These are phyloP conservation scores for Reutealis trisperma DNA, from an alignment of 345 rosid genomes.

Conservation along the genomic window DNA sequence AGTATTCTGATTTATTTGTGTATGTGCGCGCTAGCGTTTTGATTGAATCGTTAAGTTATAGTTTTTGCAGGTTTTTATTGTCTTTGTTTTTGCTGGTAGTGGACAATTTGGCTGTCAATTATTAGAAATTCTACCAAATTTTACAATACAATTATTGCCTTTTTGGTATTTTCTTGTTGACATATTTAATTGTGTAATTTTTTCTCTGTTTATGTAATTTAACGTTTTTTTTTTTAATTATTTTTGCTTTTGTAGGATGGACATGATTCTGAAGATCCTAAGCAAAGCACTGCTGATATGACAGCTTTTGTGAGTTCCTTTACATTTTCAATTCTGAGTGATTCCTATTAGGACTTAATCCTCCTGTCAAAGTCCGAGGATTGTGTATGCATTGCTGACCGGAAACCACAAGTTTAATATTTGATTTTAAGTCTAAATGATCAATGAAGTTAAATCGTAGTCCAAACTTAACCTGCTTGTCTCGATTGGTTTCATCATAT, in stretches of 20 bases:
- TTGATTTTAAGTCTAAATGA: not conserved
- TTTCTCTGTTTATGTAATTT: not conserved
- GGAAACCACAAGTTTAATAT: no score
- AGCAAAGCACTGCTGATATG: slow-evolving; percentile 73
- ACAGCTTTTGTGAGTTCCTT: slow-evolving; percentile 59
- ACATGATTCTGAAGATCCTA: slow-evolving; percentile 65
- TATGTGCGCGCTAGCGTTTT: not conserved
- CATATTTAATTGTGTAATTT: not conserved
- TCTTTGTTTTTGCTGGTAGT: not conserved
- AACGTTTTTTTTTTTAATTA: not conserved
- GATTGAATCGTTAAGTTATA: not conserved
- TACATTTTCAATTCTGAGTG: not conserved
- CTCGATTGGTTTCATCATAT: not conserved
- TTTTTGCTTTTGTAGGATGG: slow-evolving; percentile 53
- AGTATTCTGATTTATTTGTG: not conserved
- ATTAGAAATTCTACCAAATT: not conserved
- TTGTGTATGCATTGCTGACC: not conserved
- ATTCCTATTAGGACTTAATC: not conserved
- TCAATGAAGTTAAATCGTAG: not conserved
- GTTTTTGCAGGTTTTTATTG: no score
- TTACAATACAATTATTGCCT: not conserved
- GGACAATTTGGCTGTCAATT: not conserved
- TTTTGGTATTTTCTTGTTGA: no score
- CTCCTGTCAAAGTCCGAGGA: not conserved
- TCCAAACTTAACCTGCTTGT: not conserved